Base-by-base conservation (phyloP, 495 filamentous ascomycete species). In the Penicillium pulvis region DNA sequence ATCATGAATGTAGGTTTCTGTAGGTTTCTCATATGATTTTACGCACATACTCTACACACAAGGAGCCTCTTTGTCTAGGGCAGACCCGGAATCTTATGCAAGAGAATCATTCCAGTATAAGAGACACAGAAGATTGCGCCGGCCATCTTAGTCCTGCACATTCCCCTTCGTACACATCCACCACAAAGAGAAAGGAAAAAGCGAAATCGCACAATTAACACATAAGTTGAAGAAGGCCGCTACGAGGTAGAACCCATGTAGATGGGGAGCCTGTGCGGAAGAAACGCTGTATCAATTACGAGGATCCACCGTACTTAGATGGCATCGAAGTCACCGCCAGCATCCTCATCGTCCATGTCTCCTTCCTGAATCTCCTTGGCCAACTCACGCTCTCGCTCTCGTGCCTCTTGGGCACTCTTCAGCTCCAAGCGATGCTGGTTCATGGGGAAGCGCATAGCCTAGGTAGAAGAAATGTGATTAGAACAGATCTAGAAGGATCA, bases 381-480 rank as follows among this genome's bases (percentile, higher is more conserved):
- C 75, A 98, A 81, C 73, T 98, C 94, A 28, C 95, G 81, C 78
- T 98, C 94, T 42, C 94, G 83, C 76, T 98, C 94, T 43, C 94
- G 86, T 19, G 94, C 94, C 76, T 98, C 94, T 73, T 97, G 93
- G 3, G 95, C 94, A 67, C 94, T 98, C 86, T 96, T 97, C 51
- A 98, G 80, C 75, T 98, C 94, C 30, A 97, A 81, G n/a, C 94
- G 84, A 77, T 98, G 93, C 77, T 97, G 92, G 77, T 98, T 97
- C 93, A 97, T 97, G 9, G 94, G 94, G 79, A 97, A 98, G 16
- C 95, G 83, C 94, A 98, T 98, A 23, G 94, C 93, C 91, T 96
- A 39, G 33, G 42, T 7, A 16, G 33, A 44, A 73, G 63, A 56
- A 53, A 23, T 1, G 3, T 23, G 4, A 52, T 51, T 54, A 36